These are phyloP conservation scores for Carex pumila DNA, from an alignment of 176 grass and related monocot species.

Conservation along the genomic window DNA sequence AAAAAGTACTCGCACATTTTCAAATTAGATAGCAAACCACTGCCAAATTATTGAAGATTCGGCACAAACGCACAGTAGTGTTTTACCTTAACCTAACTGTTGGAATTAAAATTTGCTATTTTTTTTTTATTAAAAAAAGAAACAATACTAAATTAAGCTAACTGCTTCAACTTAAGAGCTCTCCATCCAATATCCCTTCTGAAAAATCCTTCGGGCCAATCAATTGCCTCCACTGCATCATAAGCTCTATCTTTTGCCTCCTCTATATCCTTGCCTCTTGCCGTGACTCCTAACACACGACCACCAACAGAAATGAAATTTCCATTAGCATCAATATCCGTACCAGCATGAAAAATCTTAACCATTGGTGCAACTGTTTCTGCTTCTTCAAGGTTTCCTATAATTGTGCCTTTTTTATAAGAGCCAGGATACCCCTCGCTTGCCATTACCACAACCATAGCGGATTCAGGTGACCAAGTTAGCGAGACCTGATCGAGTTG, in stretches of 20 bases:
- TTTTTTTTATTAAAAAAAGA: neutral
- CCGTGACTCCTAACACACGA: conserved; percentile 60
- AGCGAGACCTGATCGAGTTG: conserved; percentile 49
- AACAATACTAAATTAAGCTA: conserved; percentile 5
- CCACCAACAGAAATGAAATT: conserved; percentile 57
- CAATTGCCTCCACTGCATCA: conserved; percentile 38
- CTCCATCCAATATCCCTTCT: conserved; percentile 83
- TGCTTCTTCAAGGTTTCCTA: conserved; percentile 69
- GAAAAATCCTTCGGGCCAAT: conserved; percentile 81
- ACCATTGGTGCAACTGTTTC: conserved; percentile 51
- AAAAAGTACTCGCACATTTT: neutral
- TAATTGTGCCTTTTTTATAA: conserved; percentile 66
- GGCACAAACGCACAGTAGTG: neutral
- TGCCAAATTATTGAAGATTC: neutral
- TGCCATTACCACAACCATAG: conserved; percentile 82
- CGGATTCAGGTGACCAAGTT: conserved; percentile 55
- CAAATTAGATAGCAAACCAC: neutral
- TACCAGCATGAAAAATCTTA: conserved; percentile 90
- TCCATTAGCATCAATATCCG: conserved; percentile 42
- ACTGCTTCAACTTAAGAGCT: conserved; percentile 35
- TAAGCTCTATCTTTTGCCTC: conserved; percentile 62
- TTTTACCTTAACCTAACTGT: neutral
- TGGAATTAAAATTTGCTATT: neutral
- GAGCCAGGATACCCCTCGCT: conserved; percentile 63
- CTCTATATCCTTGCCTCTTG: conserved; percentile 62